Percentiles rank a stretch among this genome's conserved stretches.
Conservation (phyloP, 2,329 filamentous ascomycete genomes). For the Penicillium sp. region DNA sequence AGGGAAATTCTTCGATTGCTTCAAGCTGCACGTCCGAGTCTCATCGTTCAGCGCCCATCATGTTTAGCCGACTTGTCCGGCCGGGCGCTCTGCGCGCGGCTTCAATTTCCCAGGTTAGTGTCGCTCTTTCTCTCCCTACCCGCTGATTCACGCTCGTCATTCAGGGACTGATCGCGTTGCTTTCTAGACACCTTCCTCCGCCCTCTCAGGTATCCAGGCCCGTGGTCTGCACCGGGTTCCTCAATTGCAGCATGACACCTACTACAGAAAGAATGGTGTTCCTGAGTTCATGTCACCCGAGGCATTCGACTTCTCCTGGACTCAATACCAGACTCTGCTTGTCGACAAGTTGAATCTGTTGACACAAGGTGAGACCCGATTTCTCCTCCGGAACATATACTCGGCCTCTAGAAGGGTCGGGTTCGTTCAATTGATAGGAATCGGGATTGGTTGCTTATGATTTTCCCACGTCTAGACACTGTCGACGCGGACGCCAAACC, state of each 20-base stretch:
- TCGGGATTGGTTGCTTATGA: too few relatives aligned
- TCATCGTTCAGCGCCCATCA: conserved; percentile 30
- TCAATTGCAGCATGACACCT: conserved; percentile 46
- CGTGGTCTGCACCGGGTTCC: conserved; percentile 48
- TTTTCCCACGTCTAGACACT: conserved; percentile 51
- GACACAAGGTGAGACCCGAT: conserved; percentile 61
- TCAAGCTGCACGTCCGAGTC: conserved; percentile 20
- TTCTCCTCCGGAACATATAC: conserved; percentile 4
- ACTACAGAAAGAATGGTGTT: conserved; percentile 55
- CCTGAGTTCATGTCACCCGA: conserved; percentile 67
- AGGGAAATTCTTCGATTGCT: conserved; percentile 38
- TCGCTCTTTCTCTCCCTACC: conserved; percentile 1
- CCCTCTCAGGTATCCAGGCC: conserved; percentile 37
- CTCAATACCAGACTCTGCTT: conserved; percentile 72
- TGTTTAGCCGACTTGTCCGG: conserved; percentile 44
- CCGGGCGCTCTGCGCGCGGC: conserved; percentile 45
- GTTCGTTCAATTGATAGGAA: too few relatives aligned
- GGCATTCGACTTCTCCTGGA: conserved; percentile 76
- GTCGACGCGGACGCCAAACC: conserved; percentile 60
- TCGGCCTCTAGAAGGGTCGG: neutral
- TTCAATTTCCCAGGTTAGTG: conserved; percentile 36
- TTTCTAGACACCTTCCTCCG: conserved; percentile 35
- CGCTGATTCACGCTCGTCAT: neutral
- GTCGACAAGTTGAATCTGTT: conserved; percentile 72
- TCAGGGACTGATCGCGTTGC: conserved; percentile 21